These are phyloP conservation scores for Sphagnum magellanicum DNA, from an alignment of 228 moss, liverwort and hornwort genomes.

Conservation along the genomic window DNA sequence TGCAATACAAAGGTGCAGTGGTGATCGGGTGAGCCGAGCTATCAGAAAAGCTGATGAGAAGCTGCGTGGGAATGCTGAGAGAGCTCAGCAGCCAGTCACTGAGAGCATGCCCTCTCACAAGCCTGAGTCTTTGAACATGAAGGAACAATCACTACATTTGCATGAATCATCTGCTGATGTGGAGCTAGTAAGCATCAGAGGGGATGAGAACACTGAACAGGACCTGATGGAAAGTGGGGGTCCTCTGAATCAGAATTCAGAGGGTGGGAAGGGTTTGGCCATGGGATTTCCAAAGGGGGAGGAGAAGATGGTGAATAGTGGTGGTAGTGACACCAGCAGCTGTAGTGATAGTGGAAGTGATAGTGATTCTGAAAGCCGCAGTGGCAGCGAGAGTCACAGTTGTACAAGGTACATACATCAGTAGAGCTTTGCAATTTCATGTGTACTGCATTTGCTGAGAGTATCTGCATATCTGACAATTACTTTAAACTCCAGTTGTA, in stretches of 20 bases:
- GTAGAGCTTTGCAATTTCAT: too few species aligned
- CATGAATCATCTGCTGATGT: conserved; percentile 30
- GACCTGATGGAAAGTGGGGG: conserved; percentile 28
- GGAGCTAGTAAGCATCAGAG: conserved; percentile 53
- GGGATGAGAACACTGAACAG: conserved; percentile 49
- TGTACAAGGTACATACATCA: conserved; percentile 34
- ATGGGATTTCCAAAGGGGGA: conserved; percentile 40
- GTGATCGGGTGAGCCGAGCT: conserved; percentile 76
- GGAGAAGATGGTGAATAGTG: conserved; percentile 39
- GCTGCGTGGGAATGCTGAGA: conserved; percentile 39
- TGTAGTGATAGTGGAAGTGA: conserved; percentile 56
- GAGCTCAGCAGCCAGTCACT: conserved; percentile 36
- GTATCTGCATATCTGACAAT: too few species aligned
- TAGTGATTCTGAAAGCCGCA: conserved; percentile 68
- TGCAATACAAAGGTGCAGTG: conserved; percentile 61
- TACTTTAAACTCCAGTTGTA: too few species aligned
- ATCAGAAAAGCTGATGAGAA: conserved; percentile 74
- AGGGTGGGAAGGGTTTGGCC: conserved; percentile 24
- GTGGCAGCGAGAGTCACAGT: conserved; percentile 84
- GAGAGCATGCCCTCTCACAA: conserved; percentile 29
- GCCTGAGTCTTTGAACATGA: conserved; percentile 19
- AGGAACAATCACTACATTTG: conserved; percentile 10
- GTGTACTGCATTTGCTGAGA: too few species aligned
- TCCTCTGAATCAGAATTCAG: conserved; percentile 9
- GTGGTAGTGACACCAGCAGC: conserved; percentile 79